Evolutionary conservation across 1,284 basidiomycete genomes (phyloP).

Genomic region (Porogramme epimiltina): DNA sequence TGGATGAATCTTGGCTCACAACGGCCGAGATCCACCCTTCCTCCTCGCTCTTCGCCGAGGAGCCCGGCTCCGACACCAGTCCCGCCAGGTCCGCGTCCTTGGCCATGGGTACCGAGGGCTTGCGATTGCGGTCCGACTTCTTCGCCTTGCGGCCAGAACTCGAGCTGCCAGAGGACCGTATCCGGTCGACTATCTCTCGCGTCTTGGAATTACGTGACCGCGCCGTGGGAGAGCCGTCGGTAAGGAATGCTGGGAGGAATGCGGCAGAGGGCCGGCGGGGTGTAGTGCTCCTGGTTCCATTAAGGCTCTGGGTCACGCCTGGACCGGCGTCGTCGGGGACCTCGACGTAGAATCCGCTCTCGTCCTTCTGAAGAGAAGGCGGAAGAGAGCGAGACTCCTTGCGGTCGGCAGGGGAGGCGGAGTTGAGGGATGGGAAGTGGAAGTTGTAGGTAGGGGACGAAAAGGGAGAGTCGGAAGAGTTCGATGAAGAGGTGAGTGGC

Average conservation of each 20-base stretch:
- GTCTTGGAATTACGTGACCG: slow-evolving; percentile 31
- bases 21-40: slow-evolving; percentile 22
- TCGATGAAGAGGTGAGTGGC: slow-evolving; percentile 24
- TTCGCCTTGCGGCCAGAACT: slow-evolving; percentile 25
- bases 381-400: slow-evolving; percentile 31
- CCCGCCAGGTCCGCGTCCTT: slow-evolving; percentile 10
- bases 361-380: slow-evolving; percentile 31
- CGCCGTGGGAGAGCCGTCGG: slow-evolving; percentile 21
- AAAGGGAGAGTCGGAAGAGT: slow-evolving; percentile 25
- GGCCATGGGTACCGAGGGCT: slow-evolving; percentile 2
- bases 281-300: slow-evolving; percentile 27
- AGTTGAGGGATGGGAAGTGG: slow-evolving; percentile 32
- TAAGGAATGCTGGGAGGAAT: slow-evolving; percentile 29
- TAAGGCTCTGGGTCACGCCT: slow-evolving; percentile 17
- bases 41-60: slow-evolving; percentile 2
- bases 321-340: slow-evolving; percentile 11
- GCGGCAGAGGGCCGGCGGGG: slow-evolving; percentile 28
- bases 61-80: background rate
- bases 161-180: slow-evolving; percentile 25
- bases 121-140: slow-evolving; percentile 14
- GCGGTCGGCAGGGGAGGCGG: slow-evolving; percentile 23
- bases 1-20: slow-evolving; percentile 17
- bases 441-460: slow-evolving; percentile 33
- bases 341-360: slow-evolving; percentile 34
- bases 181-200: slow-evolving; percentile 34